Evolutionary conservation across 768 basidiomycete species (phyloP), one percentile per base, ranked within the genome.

Genomic region (Collybia nuda): DNA sequence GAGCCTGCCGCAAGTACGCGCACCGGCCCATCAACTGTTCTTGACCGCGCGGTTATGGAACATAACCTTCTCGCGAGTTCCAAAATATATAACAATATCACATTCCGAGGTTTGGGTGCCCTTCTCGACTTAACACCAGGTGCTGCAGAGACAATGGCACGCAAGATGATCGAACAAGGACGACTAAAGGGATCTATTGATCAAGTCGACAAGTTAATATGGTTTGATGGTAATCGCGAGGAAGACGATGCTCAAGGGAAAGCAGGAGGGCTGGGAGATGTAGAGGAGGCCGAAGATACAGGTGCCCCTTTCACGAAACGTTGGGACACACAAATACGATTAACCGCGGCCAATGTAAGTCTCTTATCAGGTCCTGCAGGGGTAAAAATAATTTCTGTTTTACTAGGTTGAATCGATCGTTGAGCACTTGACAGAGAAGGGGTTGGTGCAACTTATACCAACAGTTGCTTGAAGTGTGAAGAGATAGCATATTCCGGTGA

Each of bases 131-230:
- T 98, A 55, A 88, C 91, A 3, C 89, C 96, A 12, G 88, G 88
- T 22, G 93, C 93, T 14, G 96, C 96, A 15, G 97, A 99, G 70
- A 93, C 86, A 0, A 98, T 98, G 89, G 95, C 96, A 8, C 81
- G 96, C 46, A 91, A 90, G 64, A 99, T 99, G 97, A 97, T 99
- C 44, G 94, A 98, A 64, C 97, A 99, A 69, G 90, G 93, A 7
- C 87, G 97, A 48, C 71, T 98, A 53, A 86, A 90, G 54, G 97
- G 90, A 22, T 86, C 86, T 51, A 96, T 99, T 51, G 97, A 99
- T 64, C 97, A 99, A 65, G 93, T 98, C 12, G 92, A 96, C 52
- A 86, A 82, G 57, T 77, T 98, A 41, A 96, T 99, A 54, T 90
- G 88, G 79, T 99, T 99, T 54, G 94, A 98, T 58, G 86, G 81